Percentiles rank a stretch among this genome's conserved stretches.
Conservation (phyloP, 2,329 filamentous ascomycete species). For the Neonectria neomacrospora region DNA sequence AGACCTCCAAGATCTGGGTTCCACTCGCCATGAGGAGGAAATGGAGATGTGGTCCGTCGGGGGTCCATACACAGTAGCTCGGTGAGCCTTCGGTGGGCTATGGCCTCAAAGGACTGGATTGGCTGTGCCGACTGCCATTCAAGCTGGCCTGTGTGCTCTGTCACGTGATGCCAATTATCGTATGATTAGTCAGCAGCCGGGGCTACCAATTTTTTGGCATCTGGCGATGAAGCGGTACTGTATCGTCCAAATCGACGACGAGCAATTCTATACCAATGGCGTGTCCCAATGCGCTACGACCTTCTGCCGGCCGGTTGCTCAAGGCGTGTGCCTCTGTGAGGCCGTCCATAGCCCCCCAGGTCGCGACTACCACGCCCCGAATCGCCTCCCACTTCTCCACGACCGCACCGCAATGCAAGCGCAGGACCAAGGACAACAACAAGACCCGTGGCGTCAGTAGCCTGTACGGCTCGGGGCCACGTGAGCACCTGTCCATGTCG, state of each 20-base stretch:
- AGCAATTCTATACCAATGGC: conserved; percentile 44
- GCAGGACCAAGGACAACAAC: conserved; percentile 77
- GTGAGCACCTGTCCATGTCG: conserved; percentile 78
- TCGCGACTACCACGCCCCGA: conserved; percentile 28
- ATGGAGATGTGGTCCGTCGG: conserved; percentile 28
- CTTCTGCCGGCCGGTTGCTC: conserved; percentile 41
- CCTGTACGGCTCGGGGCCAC: conserved; percentile 79
- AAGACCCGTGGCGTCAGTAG: conserved; percentile 83
- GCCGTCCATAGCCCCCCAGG: conserved; percentile 23
- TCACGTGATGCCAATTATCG: conserved; percentile 11
- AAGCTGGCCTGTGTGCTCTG: not conserved
- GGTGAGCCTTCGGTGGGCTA: conserved; percentile 27
- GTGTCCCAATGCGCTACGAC: conserved; percentile 43
- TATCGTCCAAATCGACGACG: conserved; percentile 31
- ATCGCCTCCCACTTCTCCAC: conserved; percentile 62
- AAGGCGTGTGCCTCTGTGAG: conserved; percentile 31
- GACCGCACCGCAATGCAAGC: conserved; percentile 60
- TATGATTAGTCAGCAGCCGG: conserved; percentile 17
- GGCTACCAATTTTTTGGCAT: conserved; percentile 37
- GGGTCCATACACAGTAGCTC: conserved; percentile 21
- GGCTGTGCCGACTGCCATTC: not conserved
- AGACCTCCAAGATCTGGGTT: conserved; percentile 35
- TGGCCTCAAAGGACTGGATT: not conserved
- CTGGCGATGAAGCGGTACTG: conserved; percentile 24
- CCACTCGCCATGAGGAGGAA: conserved; percentile 29